Percentiles rank a stretch among this genome's conserved stretches.
Conservation (phyloP, 495 filamentous ascomycete genomes). For the Lineolata rhizophorae region DNA sequence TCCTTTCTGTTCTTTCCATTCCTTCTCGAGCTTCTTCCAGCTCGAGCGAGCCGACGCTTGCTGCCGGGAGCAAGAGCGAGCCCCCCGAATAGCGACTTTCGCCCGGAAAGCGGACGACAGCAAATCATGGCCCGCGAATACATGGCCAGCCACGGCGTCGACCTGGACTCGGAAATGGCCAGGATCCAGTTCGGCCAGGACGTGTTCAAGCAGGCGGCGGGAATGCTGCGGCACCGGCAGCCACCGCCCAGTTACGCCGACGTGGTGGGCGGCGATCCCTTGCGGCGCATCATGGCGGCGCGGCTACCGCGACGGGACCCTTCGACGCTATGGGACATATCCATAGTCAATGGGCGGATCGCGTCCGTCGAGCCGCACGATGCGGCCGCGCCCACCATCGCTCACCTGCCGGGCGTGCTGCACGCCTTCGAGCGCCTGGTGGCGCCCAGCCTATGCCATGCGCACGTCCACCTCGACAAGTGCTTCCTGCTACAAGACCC, state of each 20-base stretch:
- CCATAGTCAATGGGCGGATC: slow-evolving; percentile 21
- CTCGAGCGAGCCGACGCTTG: no score
- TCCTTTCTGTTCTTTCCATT: no score
- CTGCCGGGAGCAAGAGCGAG: no score
- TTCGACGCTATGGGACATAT: slow-evolving; percentile 23
- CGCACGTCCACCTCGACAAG: slow-evolving; percentile 62
- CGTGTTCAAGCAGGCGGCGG: slow-evolving; percentile 2
- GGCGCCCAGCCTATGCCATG: slow-evolving; percentile 43
- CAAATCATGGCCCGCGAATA: slow-evolving; percentile 15
- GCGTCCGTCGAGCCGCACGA: slow-evolving; percentile 16
- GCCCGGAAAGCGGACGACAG: no score
- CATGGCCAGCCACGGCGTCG: slow-evolving; percentile 10
- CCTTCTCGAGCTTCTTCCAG: no score
- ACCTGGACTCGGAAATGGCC: slow-evolving; percentile 13
- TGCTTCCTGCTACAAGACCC: slow-evolving; percentile 38
- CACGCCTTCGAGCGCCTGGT: slow-evolving; percentile 19
- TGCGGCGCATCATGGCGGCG: slow-evolving; percentile 15
- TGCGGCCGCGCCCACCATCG: slow-evolving; percentile 11
- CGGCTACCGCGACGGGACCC: slow-evolving; percentile 18
- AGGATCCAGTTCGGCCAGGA: slow-evolving; percentile 11
- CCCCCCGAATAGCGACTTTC: no score
- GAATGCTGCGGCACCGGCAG: no score
- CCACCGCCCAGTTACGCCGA: no score
- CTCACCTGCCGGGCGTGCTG: slow-evolving; percentile 11
- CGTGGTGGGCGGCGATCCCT: background rate